Base-by-base conservation (phyloP, 352 stramenopile species). In the Achlya hypogyna region DNA sequence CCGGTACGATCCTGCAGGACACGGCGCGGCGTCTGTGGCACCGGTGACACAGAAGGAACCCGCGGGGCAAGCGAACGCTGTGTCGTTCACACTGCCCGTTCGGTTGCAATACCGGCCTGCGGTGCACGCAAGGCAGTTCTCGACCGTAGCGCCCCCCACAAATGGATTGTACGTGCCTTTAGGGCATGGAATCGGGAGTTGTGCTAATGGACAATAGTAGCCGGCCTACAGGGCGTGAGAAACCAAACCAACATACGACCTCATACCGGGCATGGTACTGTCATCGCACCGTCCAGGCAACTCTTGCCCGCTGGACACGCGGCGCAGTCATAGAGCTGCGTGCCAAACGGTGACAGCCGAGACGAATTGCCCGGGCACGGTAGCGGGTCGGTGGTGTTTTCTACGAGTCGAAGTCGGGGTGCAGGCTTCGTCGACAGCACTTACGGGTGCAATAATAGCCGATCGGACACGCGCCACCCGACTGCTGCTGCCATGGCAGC, bases 251-350 rank as follows among this genome's bases (percentile, higher is more conserved):
- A n/a, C n/a, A n/a, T n/a, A n/a, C n/a, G n/a, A n/a, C n/a, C 65
- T 22, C 56, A 22, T n/a, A 43, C 56, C 2, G 86, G 81, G 63
- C 88, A 96, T 0, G 68, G 56, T 12, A 86, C 71, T 1, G 80
- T 92, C 12, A 72, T 71, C 1, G 81, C 84, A 6, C 88, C 87
- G 23, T 85, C 77, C 4, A 82, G 72, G 51, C 93, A 98, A 43
- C 79, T 96, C 70, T 85, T 93, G 5, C 92, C 91, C 16, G 82
- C 79, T n/a, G 85, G 79, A 70, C 91, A 98, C 6, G 72, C 72
- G 0, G 75, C 82, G 40, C 85, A 91, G 56, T 91, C 82, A n/a
- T 78, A 75, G 18, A 84, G 31, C 18, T 73, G 78, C 31, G 75
- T 71, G 0, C 75, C 81, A n/a, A 82, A 71, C 0, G 71, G 80